Evolutionary conservation across 139 green algal genomes (phyloP).

Genomic region (Tetraselmis chui): DNA sequence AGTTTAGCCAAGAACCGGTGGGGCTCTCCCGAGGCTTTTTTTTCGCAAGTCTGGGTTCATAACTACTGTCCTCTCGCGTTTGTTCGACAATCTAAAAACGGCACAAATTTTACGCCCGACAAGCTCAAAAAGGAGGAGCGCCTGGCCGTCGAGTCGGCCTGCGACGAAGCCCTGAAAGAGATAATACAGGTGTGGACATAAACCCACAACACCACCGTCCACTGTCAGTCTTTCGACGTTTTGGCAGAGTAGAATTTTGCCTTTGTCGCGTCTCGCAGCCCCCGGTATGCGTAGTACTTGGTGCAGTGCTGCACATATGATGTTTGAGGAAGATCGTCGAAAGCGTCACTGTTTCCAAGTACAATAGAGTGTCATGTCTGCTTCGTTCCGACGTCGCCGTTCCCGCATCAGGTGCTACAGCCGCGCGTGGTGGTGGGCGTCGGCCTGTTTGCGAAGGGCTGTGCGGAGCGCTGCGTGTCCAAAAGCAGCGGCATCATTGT

Average conservation of each 20-base stretch:
- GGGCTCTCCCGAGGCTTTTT: neutral
- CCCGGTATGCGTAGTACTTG: no score
- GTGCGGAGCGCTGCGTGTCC: neutral
- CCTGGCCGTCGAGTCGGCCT: neutral
- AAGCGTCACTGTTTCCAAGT: no score
- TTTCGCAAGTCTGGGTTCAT: neutral
- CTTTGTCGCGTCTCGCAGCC: no score
- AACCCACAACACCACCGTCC: no score
- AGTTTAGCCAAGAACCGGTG: neutral
- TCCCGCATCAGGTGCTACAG: neutral
- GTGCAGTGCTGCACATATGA: no score
- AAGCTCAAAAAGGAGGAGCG: neutral
- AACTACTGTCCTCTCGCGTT: constrained; percentile 6
- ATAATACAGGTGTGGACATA: neutral
- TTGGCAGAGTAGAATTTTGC: no score
- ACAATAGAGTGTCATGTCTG: no score
- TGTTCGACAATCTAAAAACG: neutral
- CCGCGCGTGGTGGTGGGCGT: constrained; percentile 4
- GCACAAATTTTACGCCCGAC: neutral
- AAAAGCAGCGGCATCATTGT: neutral
- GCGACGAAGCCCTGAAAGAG: neutral
- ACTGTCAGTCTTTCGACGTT: no score
- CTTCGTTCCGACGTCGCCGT: no score
- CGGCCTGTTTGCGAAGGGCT: neutral
- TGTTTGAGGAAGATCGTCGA: no score